Evolutionary conservation across 2,329 filamentous ascomycete genomes (phyloP).

Genomic region (Clarireedia sp.): DNA sequence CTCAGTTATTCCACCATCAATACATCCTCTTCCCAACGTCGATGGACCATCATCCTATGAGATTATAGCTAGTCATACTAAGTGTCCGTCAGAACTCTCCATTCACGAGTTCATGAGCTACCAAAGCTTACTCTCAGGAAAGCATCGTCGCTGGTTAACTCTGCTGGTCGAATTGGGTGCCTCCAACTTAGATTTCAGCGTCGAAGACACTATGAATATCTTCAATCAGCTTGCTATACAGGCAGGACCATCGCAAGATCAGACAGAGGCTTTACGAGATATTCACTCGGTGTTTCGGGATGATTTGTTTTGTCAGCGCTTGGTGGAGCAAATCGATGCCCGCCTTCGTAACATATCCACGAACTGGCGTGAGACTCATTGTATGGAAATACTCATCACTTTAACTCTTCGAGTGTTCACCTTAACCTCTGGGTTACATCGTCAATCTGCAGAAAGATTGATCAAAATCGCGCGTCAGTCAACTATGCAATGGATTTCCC

Average conservation of each 20-base stretch:
- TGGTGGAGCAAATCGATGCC: constrained; percentile 41
- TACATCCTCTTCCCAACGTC: constrained; percentile 13
- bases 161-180: constrained; percentile 43
- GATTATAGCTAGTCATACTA: constrained; percentile 36
- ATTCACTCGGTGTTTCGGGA: constrained; percentile 44
- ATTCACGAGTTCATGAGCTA: constrained; percentile 42
- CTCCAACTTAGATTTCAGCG: constrained; percentile 52
- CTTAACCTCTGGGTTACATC: constrained; percentile 13
- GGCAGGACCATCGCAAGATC: constrained; percentile 38
- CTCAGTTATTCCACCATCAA: constrained; percentile 18
- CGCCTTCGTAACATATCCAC: constrained; percentile 38
- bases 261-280: constrained; percentile 33
- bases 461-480: constrained; percentile 34
- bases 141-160: constrained; percentile 37
- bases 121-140: constrained; percentile 37
- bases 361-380: constrained; percentile 52
- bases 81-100: constrained; percentile 39
- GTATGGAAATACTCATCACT: constrained; percentile 50
- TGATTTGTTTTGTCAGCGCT: constrained; percentile 37
- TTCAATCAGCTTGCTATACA: constrained; percentile 47
- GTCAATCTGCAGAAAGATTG: constrained; percentile 18
- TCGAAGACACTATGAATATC: constrained; percentile 37
- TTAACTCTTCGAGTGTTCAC: constrained; percentile 35
- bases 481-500: constrained; percentile 42
- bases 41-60: constrained; percentile 34